Evolutionary conservation across 192 early-diverging fungal species (phyloP).

Genomic region (Coemansia sp.): DNA sequence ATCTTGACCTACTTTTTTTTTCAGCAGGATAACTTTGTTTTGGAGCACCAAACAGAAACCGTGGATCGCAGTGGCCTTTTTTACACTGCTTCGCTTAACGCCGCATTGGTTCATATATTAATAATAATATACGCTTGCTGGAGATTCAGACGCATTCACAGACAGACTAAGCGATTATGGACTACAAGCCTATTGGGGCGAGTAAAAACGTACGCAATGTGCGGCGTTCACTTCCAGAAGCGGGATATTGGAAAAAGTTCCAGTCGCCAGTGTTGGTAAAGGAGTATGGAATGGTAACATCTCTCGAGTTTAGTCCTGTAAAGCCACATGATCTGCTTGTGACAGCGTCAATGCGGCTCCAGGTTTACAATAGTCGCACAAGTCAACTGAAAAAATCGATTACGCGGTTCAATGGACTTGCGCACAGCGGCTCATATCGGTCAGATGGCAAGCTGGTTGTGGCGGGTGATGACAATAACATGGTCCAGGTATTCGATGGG

Average conservation of each 20-base stretch:
- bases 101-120: not conserved
- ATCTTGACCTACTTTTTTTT: constrained; percentile 7
- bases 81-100: constrained; percentile 7
- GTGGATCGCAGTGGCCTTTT: not conserved
- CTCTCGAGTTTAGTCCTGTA: constrained; percentile 76
- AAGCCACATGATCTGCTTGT: constrained; percentile 88
- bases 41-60: not conserved
- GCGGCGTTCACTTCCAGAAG: constrained; percentile 60
- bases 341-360: constrained; percentile 85
- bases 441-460: constrained; percentile 89
- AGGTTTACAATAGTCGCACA: constrained; percentile 84
- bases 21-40: not conserved
- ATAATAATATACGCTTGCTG: not conserved
- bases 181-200: constrained; percentile 60
- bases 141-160: not conserved
- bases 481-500: constrained; percentile 80
- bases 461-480: constrained; percentile 86
- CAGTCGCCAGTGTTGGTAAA: constrained; percentile 87
- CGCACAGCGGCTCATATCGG: constrained; percentile 76
- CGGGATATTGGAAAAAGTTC: constrained; percentile 76
- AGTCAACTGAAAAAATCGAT: constrained; percentile 86
- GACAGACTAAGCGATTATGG: constrained; percentile 10
- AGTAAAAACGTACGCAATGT: constrained; percentile 58
- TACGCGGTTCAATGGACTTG: constrained; percentile 88
- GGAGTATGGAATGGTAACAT: constrained; percentile 81